Conservation (phyloP, 345 rosid species). For the Pistacia integerrima region DNA sequence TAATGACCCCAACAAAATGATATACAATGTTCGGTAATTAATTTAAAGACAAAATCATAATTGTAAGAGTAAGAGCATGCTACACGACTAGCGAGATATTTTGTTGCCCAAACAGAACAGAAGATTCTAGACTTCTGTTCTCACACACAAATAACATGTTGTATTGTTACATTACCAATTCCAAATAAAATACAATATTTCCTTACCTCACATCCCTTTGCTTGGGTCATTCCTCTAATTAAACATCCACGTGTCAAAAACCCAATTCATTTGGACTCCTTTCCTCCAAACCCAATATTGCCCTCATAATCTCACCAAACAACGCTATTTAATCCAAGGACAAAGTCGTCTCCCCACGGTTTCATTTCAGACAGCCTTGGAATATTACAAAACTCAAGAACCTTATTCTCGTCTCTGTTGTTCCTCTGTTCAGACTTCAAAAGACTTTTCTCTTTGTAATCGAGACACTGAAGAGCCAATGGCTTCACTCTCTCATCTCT, state of each 20-base stretch:
- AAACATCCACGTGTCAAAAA: not conserved
- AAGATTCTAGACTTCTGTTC: not conserved
- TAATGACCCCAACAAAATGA: too few species aligned
- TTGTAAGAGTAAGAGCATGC: too few species aligned
- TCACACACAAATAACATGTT: not conserved
- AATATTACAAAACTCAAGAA: not conserved
- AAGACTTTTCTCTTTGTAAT: not conserved
- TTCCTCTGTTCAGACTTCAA: not conserved
- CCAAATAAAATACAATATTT: not conserved
- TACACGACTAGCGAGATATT: not conserved
- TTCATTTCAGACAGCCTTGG: not conserved
- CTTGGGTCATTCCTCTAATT: not conserved
- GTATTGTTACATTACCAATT: not conserved
- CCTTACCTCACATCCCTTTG: not conserved
- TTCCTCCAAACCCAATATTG: not conserved
- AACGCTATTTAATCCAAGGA: not conserved
- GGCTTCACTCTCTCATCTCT: conserved; percentile 52
- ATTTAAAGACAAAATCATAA: too few species aligned
- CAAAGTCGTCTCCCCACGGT: not conserved
- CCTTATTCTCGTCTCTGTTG: not conserved
- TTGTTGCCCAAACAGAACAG: not conserved
- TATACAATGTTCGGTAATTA: too few species aligned
- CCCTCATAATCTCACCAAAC: not conserved
- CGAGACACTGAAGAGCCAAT: conserved; percentile 25
- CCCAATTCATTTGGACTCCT: not conserved